Evolutionary conservation across 2,329 filamentous ascomycete species (phyloP).

Genomic region (Purpureocillium takamizusanense): DNA sequence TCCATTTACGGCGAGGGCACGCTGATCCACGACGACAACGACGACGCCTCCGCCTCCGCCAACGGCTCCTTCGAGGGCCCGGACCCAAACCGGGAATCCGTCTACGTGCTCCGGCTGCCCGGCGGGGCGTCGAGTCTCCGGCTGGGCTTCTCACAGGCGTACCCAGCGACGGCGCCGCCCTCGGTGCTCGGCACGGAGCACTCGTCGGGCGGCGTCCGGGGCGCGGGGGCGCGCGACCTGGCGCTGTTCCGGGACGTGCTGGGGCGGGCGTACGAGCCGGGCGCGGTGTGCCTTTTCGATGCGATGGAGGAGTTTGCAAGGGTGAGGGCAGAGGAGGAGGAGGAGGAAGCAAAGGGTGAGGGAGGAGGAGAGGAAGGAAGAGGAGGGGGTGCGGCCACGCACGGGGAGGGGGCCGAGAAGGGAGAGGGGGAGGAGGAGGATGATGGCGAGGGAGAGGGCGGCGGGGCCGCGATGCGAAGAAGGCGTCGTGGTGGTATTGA

Average conservation of each 20-base stretch:
- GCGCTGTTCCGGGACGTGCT: constrained; percentile 60
- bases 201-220: constrained; percentile 62
- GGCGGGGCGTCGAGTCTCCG: constrained; percentile 48
- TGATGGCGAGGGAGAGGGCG: background rate
- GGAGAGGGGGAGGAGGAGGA: constrained; percentile 12
- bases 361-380: too few relatives aligned
- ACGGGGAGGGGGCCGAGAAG: constrained; percentile 28
- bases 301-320: constrained; percentile 67
- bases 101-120: constrained; percentile 59
- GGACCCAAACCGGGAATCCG: too few relatives aligned
- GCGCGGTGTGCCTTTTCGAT: constrained; percentile 81
- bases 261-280: constrained; percentile 57
- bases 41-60: constrained; percentile 8
- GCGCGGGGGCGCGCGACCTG: constrained; percentile 65
- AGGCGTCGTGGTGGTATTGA: too few relatives aligned
- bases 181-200: constrained; percentile 71
- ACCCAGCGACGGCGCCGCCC: constrained; percentile 63
- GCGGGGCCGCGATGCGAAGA: too few relatives aligned
- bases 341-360: constrained; percentile 8
- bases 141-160: constrained; percentile 61
- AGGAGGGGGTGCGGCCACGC: too few relatives aligned
- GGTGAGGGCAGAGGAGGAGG: constrained; percentile 24
- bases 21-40: constrained; percentile 33
- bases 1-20: constrained; percentile 71
- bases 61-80: constrained; percentile 14